Conservation (phyloP, 78 protist genomes). For the Protostelium mycophagum region DNA sequence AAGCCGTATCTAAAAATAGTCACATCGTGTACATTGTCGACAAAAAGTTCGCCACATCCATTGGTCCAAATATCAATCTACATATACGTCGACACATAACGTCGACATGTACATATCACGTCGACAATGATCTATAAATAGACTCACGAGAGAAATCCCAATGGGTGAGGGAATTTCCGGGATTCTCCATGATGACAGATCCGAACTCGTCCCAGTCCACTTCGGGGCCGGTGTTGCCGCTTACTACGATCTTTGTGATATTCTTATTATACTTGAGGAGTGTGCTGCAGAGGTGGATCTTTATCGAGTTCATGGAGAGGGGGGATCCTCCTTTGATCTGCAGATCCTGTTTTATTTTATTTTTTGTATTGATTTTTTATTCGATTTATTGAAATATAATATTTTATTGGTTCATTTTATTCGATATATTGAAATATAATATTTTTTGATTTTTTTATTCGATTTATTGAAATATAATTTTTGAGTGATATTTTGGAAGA, state of each 20-base stretch:
- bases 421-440: too few relatives aligned
- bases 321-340: background rate
- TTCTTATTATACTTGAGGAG: background rate
- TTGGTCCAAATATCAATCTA: too few relatives aligned
- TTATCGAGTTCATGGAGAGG: background rate
- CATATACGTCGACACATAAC: too few relatives aligned
- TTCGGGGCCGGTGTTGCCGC: background rate
- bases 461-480: too few relatives aligned
- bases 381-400: too few relatives aligned
- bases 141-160: background rate
- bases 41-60: too few relatives aligned
- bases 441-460: too few relatives aligned
- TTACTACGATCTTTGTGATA: background rate
- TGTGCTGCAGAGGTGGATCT: background rate
- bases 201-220: background rate
- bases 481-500: too few relatives aligned
- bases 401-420: too few relatives aligned
- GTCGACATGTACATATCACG: too few relatives aligned
- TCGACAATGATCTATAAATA: background rate
- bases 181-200: background rate
- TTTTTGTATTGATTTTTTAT: too few relatives aligned
- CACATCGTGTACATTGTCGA: too few relatives aligned
- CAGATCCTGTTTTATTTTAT: background rate
- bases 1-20: background rate
- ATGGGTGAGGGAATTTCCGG: background rate